These are phyloP conservation scores for Isabelozyma rhagii DNA, from an alignment of 805 yeast species.

Conservation along the genomic window DNA sequence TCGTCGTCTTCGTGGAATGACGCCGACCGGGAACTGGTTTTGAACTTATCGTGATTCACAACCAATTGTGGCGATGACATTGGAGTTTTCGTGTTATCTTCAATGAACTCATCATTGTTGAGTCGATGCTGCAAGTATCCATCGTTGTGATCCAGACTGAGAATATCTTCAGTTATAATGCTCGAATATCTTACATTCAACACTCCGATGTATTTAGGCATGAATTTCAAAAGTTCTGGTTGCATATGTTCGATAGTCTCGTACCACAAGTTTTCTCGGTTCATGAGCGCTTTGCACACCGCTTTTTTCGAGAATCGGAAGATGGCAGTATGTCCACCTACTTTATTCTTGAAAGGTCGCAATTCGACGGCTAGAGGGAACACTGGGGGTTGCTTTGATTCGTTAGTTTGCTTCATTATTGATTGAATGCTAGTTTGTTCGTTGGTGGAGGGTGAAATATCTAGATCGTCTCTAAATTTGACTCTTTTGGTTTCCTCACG, in stretches of 20 bases:
- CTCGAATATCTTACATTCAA: conserved; percentile 81
- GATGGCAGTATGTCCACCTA: conserved; percentile 98
- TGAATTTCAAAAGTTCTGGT: conserved; percentile 71
- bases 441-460: background rate
- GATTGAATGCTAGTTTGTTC: background rate
- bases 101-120: background rate
- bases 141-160: background rate
- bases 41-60: background rate
- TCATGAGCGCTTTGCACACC: conserved; percentile 89
- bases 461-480: background rate
- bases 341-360: conserved; percentile 88
- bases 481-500: background rate
- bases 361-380: conserved; percentile 82
- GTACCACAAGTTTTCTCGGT: conserved; percentile 88
- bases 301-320: conserved; percentile 89
- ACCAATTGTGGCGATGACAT: background rate
- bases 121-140: background rate
- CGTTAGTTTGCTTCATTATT: background rate
- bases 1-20: conserved; percentile 17
- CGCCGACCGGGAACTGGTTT: background rate
- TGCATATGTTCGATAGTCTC: conserved; percentile 81
- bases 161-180: conserved; percentile 28
- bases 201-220: conserved; percentile 96
- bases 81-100: background rate
- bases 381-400: conserved; percentile 18